Conservation (phyloP, 805 yeast species). For the Starmera caribaea region DNA sequence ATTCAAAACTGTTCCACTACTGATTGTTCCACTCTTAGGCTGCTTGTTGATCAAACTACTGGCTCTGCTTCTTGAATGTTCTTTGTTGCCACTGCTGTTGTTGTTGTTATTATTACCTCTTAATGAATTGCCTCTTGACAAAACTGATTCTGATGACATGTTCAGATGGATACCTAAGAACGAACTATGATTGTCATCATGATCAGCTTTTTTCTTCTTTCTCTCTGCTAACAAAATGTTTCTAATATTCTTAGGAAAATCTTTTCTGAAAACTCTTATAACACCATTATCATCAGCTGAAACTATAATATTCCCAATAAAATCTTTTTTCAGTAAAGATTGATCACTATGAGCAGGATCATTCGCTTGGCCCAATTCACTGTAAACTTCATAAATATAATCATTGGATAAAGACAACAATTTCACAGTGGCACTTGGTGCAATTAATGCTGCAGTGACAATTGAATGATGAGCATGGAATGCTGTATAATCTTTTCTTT, state of each 20-base stretch:
- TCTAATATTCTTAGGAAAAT: conserved; percentile 46
- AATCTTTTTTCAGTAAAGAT: conserved; percentile 18
- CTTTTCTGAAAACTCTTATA: conserved; percentile 74
- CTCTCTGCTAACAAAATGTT: conserved; percentile 21
- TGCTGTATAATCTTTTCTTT: conserved; percentile 53
- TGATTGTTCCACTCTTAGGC: neutral
- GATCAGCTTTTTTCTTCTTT: conserved; percentile 2
- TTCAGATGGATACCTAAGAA: conserved; percentile 9
- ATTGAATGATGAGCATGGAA: conserved; percentile 71
- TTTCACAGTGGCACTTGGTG: conserved; percentile 60
- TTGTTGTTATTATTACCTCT: conserved; percentile 2
- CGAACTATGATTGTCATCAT: neutral
- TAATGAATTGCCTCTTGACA: conserved; percentile 8
- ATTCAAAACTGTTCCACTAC: neutral
- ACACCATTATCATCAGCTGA: conserved; percentile 69
- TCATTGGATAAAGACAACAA: conserved; percentile 68
- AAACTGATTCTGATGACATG: conserved; percentile 8
- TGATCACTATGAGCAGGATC: conserved; percentile 1
- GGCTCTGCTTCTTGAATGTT: conserved; percentile 11
- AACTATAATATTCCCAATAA: conserved; percentile 45
- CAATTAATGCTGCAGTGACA: conserved; percentile 70
- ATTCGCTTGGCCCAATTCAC: conserved; percentile 15
- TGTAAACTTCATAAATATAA: conserved; percentile 56
- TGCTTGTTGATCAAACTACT: conserved; percentile 6
- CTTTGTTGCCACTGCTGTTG: neutral